Percentiles rank a stretch among this genome's conserved stretches.
phyloP scores from a whole-genome alignment of 176 grass and related monocot genomes.

The Triticum turgidum region DNA sequence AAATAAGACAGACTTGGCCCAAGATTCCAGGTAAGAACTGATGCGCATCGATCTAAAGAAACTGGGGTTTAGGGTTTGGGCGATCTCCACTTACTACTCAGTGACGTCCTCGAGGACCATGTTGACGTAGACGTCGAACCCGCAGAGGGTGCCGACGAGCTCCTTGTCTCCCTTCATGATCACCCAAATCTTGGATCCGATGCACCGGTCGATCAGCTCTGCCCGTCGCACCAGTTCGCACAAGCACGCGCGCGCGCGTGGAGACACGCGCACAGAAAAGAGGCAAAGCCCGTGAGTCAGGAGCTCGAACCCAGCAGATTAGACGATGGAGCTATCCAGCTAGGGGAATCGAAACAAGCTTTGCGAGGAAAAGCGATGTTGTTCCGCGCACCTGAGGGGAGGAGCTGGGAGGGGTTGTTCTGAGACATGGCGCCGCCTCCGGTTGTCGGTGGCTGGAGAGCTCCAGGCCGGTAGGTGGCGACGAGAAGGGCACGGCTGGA shows the following conservation, averaged over 20 bases:
- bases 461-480: background rate
- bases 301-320: background rate
- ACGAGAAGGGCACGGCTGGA: background rate
- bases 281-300: background rate
- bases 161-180: conserved; percentile 99
- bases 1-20: conserved; percentile 3
- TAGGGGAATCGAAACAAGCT: background rate
- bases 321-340: background rate
- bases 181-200: conserved; percentile 99
- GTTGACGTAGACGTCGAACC: conserved; percentile 99
- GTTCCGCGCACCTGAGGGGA: conserved; percentile 66
- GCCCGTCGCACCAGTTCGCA: background rate
- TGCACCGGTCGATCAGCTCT: conserved; percentile 98
- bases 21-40: background rate
- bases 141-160: conserved; percentile 88
- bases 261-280: background rate
- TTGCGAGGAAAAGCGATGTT: background rate
- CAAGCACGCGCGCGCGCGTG: background rate
- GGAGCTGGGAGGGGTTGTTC: conserved; percentile 94
- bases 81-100: conserved; percentile 69
- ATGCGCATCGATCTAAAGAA: background rate
- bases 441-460: background rate
- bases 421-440: conserved; percentile 51
- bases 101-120: conserved; percentile 99
- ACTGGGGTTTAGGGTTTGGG: conserved; percentile 55